Conservation (phyloP, 495 filamentous ascomycete genomes). For the Extremus antarcticus region DNA sequence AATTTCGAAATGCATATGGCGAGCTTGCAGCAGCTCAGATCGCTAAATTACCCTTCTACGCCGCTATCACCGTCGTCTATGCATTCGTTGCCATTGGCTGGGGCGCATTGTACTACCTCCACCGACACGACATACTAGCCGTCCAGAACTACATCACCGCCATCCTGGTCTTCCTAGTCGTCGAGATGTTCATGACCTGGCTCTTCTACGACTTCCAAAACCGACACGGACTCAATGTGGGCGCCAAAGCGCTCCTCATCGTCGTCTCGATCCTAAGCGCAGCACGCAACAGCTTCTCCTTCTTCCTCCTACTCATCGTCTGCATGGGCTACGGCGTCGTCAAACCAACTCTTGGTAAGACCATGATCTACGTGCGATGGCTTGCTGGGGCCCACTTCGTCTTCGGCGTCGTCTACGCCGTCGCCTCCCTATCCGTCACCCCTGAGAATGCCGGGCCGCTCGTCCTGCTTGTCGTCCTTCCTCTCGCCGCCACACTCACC, state of each 20-base stretch:
- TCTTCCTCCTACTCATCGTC: conserved; percentile 96
- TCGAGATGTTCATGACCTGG: conserved; percentile 98
- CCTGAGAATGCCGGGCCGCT: conserved; percentile 75
- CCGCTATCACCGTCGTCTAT: conserved; percentile 87
- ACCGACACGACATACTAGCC: conserved; percentile 84
- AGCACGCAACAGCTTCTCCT: conserved; percentile 90
- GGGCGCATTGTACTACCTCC: conserved; percentile 92
- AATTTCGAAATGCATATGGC: conserved; percentile 91
- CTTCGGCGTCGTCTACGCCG: conserved; percentile 86
- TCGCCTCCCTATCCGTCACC: conserved; percentile 79
- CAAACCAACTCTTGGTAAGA: conserved; percentile 81
- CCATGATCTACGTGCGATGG: conserved; percentile 89
- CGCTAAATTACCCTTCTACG: conserved; percentile 95
- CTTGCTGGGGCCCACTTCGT: conserved; percentile 86
- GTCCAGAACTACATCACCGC: conserved; percentile 99
- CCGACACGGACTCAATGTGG: conserved; percentile 69
- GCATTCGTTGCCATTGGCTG: conserved; percentile 78
- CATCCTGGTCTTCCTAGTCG: conserved; percentile 83
- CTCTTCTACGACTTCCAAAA: conserved; percentile 97
- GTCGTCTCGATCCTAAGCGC: conserved; percentile 87
- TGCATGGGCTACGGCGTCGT: conserved; percentile 99
- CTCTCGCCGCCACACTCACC: conserved; percentile 82
- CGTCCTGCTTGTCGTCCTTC: conserved; percentile 90
- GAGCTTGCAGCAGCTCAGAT: conserved; percentile 93
- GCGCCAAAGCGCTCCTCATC: conserved; percentile 74